phyloP scores from a whole-genome alignment of 441 rosid species.

The Hura crepitans region DNA sequence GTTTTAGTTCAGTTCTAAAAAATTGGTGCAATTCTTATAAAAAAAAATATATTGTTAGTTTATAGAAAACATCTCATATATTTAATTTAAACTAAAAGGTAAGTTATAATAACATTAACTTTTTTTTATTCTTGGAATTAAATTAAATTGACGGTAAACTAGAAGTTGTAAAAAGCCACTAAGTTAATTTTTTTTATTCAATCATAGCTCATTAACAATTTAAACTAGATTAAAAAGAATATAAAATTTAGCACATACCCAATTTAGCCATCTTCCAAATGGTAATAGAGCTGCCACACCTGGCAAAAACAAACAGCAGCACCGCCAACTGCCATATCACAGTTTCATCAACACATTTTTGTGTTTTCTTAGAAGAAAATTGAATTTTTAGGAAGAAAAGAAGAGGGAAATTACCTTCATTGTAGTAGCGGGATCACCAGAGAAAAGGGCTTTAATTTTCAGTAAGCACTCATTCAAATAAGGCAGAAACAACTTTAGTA shows the following conservation, averaged over 20 bases:
- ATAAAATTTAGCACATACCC: conserved; percentile 37
- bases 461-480: conserved; percentile 73
- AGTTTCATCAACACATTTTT: conserved; percentile 22
- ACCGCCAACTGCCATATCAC: conserved; percentile 74
- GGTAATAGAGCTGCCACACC: conserved; percentile 85
- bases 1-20: too few relatives aligned
- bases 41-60: too few relatives aligned
- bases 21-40: too few relatives aligned
- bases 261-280: conserved; percentile 85
- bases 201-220: too few relatives aligned
- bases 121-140: too few relatives aligned
- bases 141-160: not conserved
- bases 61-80: too few relatives aligned
- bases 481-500: conserved; percentile 63
- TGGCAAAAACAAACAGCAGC: conserved; percentile 68
- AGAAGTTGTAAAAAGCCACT: not conserved
- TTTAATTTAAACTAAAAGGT: too few relatives aligned
- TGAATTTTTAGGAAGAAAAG: too few relatives aligned
- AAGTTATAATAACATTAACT: too few relatives aligned
- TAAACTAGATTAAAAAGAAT: too few relatives aligned
- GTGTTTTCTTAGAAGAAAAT: not conserved
- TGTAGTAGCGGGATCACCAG: conserved; percentile 88
- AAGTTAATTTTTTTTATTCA: too few relatives aligned
- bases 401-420: conserved; percentile 55
- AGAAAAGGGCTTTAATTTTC: conserved; percentile 71